Evolutionary conservation across 148 eudicot genomes (phyloP).

Genomic region (Agrostemma githago): DNA sequence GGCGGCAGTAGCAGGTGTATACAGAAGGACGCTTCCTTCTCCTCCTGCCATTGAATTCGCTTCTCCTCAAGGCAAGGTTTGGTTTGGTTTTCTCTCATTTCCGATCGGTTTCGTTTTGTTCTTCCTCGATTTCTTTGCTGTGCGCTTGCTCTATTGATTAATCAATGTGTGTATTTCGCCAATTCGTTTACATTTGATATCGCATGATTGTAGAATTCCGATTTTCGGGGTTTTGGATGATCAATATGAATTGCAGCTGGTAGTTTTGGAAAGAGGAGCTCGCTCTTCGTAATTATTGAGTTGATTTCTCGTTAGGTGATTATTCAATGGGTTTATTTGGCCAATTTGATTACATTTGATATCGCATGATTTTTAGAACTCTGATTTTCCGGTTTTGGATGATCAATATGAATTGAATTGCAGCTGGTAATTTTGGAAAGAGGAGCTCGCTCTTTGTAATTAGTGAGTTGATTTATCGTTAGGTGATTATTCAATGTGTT

Average conservation of each 20-base stretch:
- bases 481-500: not conserved
- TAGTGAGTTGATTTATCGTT: too few species aligned
- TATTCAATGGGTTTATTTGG: not conserved
- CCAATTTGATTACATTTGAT: not conserved
- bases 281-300: too few species aligned
- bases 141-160: not conserved
- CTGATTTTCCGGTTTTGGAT: not conserved
- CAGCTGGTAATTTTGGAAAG: too few species aligned
- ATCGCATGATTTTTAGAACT: too few species aligned
- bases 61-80: constrained; percentile 43
- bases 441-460: too few species aligned
- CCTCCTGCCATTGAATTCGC: constrained; percentile 53
- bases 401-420: not conserved
- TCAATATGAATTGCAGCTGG: not conserved
- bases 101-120: not conserved
- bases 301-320: not conserved
- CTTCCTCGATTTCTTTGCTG: not conserved
- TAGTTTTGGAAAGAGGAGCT: too few species aligned
- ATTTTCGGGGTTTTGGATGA: not conserved
- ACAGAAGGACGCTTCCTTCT: constrained; percentile 43
- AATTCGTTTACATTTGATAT: not conserved
- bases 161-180: not conserved
- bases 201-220: too few species aligned
- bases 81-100: constrained; percentile 20
- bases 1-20: constrained; percentile 45